Base-by-base conservation (phyloP, 306 rosid genomes). In the Psophocarpus tetragonolobus region DNA sequence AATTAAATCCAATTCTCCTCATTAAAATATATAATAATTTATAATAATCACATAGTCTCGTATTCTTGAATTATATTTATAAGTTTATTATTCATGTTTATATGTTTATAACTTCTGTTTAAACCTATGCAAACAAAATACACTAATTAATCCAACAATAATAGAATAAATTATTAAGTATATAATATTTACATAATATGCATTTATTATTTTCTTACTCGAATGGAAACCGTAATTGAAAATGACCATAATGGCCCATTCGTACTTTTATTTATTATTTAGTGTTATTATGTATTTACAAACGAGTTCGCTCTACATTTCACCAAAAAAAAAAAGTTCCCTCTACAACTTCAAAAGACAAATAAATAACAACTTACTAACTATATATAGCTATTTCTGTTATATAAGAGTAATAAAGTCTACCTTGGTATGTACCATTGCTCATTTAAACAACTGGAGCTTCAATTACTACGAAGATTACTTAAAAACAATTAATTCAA, bases 401-500 rank as follows among this genome's bases (percentile, higher is more conserved):
- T n/a, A n/a, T n/a, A 3, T 5, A 32, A 21, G 13, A 38, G 33
- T 3, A 58, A 64, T 64, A 64, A 66, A 39, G 3, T 20, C 32
- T n/a, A 61, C 68, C 13, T 38, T 13, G 1, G 12, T 38, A 39
- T 15, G 45, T 33, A n/a, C 27, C 21, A n/a, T 32, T 36, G 26
- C 50, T 38, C 20, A 23, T 66, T 64, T 39, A 32, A 53, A 74
- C 23, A 66, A 42, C 2, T 15, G 45, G 39, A 63, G 42, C 75
- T 8, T 72, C 36, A 70, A 57, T 62, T 13, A 10, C 21, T 33
- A 15, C 6, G n/a, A 56, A 41, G 60, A 63, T 63, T 17, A 47
- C 47, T 18, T 24, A 60, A 79, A 33, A 74, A 26, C 66, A 53
- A 64, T 56, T 23, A 71, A 71, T 71, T 21, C 71, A 50, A 65